Evolutionary conservation across 352 stramenopile genomes (phyloP).

Genomic region (Phytophthora uliginosa): DNA sequence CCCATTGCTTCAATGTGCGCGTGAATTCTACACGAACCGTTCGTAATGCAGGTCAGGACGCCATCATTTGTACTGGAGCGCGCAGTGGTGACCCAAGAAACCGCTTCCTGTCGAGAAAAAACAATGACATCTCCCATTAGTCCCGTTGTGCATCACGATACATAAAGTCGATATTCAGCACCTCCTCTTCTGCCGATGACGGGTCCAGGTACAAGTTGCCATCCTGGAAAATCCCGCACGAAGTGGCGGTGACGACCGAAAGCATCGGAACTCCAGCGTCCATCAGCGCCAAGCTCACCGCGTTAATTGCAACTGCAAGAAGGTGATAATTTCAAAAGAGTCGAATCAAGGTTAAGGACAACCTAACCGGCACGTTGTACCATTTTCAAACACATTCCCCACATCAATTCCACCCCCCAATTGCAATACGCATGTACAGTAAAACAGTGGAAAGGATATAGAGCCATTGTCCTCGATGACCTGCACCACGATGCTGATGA

Average conservation of each 20-base stretch:
- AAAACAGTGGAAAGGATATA: slow-evolving; percentile 54
- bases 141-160: neutral
- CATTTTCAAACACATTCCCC: neutral
- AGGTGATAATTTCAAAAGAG: slow-evolving; percentile 44
- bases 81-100: slow-evolving; percentile 72
- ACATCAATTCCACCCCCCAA: slow-evolving; percentile 14
- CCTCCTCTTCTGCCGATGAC: slow-evolving; percentile 77
- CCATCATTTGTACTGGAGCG: slow-evolving; percentile 72
- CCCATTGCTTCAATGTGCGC: neutral
- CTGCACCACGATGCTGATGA: slow-evolving; percentile 90
- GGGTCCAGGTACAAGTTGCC: slow-evolving; percentile 79
- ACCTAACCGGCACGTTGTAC: slow-evolving; percentile 1
- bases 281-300: slow-evolving; percentile 79
- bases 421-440: slow-evolving; percentile 26
- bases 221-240: slow-evolving; percentile 73
- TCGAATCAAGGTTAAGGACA: slow-evolving; percentile 52
- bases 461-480: slow-evolving; percentile 88
- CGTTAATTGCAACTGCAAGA: slow-evolving; percentile 86
- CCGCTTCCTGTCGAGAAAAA: slow-evolving; percentile 47
- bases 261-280: slow-evolving; percentile 86
- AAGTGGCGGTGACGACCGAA: slow-evolving; percentile 73
- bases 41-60: slow-evolving; percentile 84
- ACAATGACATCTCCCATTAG: neutral
- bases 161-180: slow-evolving; percentile 21
- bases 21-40: slow-evolving; percentile 40